Percentiles rank a stretch among this genome's conserved stretches.
Evolutionary conservation across 225 moss, liverwort and hornwort genomes (phyloP).

Genomic region (Bryoerythrophyllum caledonicum): DNA sequence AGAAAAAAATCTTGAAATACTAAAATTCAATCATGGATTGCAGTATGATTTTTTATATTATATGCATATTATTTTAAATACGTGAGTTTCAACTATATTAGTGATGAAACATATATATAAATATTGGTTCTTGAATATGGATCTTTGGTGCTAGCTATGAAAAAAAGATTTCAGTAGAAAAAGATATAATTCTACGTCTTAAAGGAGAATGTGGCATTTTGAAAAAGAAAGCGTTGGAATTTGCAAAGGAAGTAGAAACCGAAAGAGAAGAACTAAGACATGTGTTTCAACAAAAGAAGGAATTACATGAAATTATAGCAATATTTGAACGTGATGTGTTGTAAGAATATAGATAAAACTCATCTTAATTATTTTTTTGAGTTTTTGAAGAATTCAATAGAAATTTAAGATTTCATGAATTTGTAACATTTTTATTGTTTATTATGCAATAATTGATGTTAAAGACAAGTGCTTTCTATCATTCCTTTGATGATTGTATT

Average conservation of each 20-base stretch:
- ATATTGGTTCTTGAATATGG: background rate
- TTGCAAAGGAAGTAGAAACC: slow-evolving; percentile 75
- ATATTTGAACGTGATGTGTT: slow-evolving; percentile 75
- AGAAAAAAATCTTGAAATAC: background rate
- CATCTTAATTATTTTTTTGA: background rate
- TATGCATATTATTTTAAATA: background rate
- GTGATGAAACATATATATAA: background rate
- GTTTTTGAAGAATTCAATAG: background rate
- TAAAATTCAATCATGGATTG: background rate
- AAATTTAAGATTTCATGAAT: background rate
- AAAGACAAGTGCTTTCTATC: background rate
- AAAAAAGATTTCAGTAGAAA: slow-evolving; percentile 52
- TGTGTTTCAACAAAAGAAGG: slow-evolving; percentile 83
- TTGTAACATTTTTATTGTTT: background rate
- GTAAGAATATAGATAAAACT: slow-evolving; percentile 28
- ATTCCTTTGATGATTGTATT: background rate
- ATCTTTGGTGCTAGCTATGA: slow-evolving; percentile 53
- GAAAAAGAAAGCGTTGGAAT: slow-evolving; percentile 74
- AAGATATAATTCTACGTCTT: slow-evolving; percentile 59
- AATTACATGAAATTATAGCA: slow-evolving; percentile 78
- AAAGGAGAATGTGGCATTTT: slow-evolving; percentile 92
- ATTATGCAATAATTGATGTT: background rate
- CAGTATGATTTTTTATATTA: too few relatives aligned
- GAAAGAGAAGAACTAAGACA: slow-evolving; percentile 73
- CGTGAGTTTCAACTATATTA: fast-evolving